Conservation (phyloP, 805 yeast genomes). For the Maudiozyma barnettii region DNA sequence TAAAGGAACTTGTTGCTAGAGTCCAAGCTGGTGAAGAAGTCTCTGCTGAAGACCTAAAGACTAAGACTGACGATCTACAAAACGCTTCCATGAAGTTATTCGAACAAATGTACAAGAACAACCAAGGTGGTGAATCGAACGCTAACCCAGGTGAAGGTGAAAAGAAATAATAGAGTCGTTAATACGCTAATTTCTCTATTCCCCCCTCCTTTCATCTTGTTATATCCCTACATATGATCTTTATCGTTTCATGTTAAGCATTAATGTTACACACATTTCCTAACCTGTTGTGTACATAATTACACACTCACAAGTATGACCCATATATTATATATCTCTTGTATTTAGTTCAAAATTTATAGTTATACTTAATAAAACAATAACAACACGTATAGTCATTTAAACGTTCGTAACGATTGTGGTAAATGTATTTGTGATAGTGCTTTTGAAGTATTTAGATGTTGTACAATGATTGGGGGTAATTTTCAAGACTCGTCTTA, state of each 20-base stretch:
- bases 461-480: too few relatives aligned
- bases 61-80: slow-evolving; percentile 68
- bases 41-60: slow-evolving; percentile 50
- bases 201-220: neutral
- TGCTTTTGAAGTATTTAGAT: too few relatives aligned
- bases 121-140: slow-evolving; percentile 11
- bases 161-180: slow-evolving; percentile 1
- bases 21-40: slow-evolving; percentile 53
- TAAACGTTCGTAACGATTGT: too few relatives aligned
- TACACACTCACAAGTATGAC: neutral
- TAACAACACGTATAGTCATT: neutral
- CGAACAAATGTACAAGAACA: slow-evolving; percentile 44
- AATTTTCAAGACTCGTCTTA: too few relatives aligned
- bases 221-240: neutral
- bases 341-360: slow-evolving; percentile 8
- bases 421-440: too few relatives aligned
- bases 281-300: neutral
- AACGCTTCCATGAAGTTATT: slow-evolving; percentile 65
- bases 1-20: slow-evolving; percentile 59
- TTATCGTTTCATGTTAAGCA: neutral
- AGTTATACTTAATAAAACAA: neutral
- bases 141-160: slow-evolving; percentile 8
- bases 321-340: slow-evolving; percentile 6
- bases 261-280: neutral
- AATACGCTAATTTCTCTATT: neutral